Conservation (phyloP, 768 basidiomycete genomes). For the Artomyces pyxidatus region DNA sequence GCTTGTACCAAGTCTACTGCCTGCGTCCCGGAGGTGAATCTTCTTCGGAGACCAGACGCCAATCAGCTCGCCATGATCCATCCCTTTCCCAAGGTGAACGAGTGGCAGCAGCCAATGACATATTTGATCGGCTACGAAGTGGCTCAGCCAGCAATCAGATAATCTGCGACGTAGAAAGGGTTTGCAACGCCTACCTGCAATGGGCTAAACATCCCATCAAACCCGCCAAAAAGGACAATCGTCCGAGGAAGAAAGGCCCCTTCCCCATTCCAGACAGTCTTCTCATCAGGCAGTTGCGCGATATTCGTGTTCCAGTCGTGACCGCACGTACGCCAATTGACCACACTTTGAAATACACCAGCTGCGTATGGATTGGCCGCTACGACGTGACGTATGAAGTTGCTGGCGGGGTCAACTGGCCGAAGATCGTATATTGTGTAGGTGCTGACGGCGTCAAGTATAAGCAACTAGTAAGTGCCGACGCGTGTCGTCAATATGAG, state of each 20-base stretch:
- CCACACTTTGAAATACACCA: constrained; percentile 54
- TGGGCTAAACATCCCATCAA: constrained; percentile 64
- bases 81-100: constrained; percentile 49
- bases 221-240: constrained; percentile 13
- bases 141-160: constrained; percentile 32
- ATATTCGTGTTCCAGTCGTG: constrained; percentile 75
- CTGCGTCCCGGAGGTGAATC: constrained; percentile 34
- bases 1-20: constrained; percentile 82
- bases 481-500: neutral
- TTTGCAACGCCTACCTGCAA: constrained; percentile 60
- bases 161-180: constrained; percentile 43
- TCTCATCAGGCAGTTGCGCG: constrained; percentile 38
- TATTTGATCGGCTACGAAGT: constrained; percentile 46
- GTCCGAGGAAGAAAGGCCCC: constrained; percentile 18
- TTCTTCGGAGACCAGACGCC: constrained; percentile 27
- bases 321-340: constrained; percentile 69
- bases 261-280: constrained; percentile 36
- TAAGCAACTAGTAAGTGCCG: constrained; percentile 68
- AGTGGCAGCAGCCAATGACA: constrained; percentile 51
- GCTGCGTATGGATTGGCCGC: constrained; percentile 58
- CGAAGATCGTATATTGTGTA: constrained; percentile 71
- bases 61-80: constrained; percentile 36
- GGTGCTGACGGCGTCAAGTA: constrained; percentile 59
- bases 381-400: constrained; percentile 53
- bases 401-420: constrained; percentile 75